phyloP scores from a whole-genome alignment of 495 filamentous ascomycete genomes.

The Penicillium argentinense region DNA sequence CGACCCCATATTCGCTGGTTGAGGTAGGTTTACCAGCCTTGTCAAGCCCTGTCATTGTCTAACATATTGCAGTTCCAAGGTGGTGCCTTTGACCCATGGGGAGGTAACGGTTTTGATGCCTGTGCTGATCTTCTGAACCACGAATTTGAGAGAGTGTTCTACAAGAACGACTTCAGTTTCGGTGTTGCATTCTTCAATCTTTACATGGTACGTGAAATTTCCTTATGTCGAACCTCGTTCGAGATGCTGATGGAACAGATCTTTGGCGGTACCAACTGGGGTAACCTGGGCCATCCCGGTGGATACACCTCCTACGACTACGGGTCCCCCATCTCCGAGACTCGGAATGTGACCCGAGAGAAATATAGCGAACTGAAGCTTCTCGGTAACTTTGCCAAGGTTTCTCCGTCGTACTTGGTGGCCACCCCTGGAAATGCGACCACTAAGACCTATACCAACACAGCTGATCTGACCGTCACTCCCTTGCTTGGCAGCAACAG shows the following conservation, averaged over 20 bases:
- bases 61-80: conserved; percentile 59
- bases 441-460: conserved; percentile 50
- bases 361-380: conserved; percentile 82
- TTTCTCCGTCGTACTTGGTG: conserved; percentile 64
- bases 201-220: conserved; percentile 59
- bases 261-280: conserved; percentile 82
- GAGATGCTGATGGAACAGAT: conserved; percentile 37
- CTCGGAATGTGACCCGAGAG: conserved; percentile 62
- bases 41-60: too few relatives aligned
- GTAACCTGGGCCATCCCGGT: conserved; percentile 70
- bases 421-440: conserved; percentile 49
- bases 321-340: conserved; percentile 65
- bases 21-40: conserved; percentile 56
- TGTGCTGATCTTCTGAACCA: conserved; percentile 64
- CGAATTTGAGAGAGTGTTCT: conserved; percentile 75
- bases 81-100: conserved; percentile 77
- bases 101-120: conserved; percentile 62
- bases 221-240: background rate
- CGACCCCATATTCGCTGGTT: conserved; percentile 65
- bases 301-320: conserved; percentile 79
- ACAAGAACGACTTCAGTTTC: conserved; percentile 74
- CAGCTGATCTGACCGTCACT: conserved; percentile 55
- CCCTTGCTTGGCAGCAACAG: conserved; percentile 53
- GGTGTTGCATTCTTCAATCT: conserved; percentile 61
- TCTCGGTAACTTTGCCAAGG: conserved; percentile 68